Evolutionary conservation across 768 basidiomycete species (phyloP).

Genomic region (Collybia nuda): DNA sequence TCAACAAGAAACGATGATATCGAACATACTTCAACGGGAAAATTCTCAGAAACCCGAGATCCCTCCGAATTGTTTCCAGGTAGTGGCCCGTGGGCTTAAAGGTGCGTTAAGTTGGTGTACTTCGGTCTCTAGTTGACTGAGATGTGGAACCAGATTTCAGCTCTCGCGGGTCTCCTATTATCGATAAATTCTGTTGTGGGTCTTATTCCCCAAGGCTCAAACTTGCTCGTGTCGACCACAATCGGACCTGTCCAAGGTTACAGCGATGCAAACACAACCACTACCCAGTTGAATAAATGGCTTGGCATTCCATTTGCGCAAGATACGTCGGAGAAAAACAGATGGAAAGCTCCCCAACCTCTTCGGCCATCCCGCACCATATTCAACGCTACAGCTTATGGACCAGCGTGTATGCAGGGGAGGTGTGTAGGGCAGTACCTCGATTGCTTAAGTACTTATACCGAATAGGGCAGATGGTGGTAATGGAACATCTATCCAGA

Average conservation of each 20-base stretch:
- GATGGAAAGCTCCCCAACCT: conserved; percentile 28
- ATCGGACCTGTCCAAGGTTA: conserved; percentile 25
- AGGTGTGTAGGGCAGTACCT: conserved; percentile 13
- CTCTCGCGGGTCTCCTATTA: too few relatives aligned
- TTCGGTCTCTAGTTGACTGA: too few relatives aligned
- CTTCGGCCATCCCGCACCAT: conserved; percentile 10
- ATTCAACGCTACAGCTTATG: conserved; percentile 28
- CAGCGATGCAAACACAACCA: conserved; percentile 21
- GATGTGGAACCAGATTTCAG: too few relatives aligned
- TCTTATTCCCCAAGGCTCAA: not conserved
- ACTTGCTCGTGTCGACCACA: conserved; percentile 17
- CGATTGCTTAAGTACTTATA: not conserved
- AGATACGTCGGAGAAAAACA: conserved; percentile 24
- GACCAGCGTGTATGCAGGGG: conserved; percentile 32
- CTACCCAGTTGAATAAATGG: conserved; percentile 24
- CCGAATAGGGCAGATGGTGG: conserved; percentile 27
- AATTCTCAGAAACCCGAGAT: not conserved
- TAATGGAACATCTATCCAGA: conserved; percentile 32
- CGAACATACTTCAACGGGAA: too few relatives aligned
- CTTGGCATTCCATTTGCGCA: conserved; percentile 28
- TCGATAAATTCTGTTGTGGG: too few relatives aligned
- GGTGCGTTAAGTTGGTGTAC: too few relatives aligned
- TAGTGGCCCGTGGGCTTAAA: too few relatives aligned
- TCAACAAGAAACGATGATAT: too few relatives aligned
- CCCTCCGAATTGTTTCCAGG: conserved; percentile 1